These are phyloP conservation scores for Petunia secreta DNA, from an alignment of 257 asterid species.

Conservation along the genomic window DNA sequence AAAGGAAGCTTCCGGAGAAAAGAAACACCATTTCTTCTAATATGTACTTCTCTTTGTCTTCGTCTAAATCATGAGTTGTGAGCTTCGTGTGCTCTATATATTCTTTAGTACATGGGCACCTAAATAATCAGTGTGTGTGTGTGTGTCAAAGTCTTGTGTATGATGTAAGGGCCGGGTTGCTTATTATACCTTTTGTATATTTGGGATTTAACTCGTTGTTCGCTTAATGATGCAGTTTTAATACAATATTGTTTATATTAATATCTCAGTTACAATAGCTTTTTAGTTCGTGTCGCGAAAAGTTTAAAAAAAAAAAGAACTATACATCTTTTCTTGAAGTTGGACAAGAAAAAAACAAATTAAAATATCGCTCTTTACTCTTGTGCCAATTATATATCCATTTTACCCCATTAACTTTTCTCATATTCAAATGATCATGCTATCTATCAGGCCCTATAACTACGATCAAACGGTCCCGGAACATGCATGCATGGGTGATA, in stretches of 20 bases:
- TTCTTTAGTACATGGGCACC: slow-evolving; percentile 1
- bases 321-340: no score
- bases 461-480: no score
- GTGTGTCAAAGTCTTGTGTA: neutral
- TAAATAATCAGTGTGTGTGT: neutral
- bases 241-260: neutral
- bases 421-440: no score
- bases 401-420: no score
- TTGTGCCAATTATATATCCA: no score
- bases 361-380: no score
- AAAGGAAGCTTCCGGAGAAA: slow-evolving; percentile 55
- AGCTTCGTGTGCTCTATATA: slow-evolving; percentile 7
- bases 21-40: slow-evolving; percentile 58
- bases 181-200: neutral
- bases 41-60: neutral
- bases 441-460: no score
- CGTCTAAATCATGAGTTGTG: neutral
- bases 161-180: slow-evolving; percentile 9
- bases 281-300: no score
- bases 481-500: no score
- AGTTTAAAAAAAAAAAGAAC: no score
- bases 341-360: no score
- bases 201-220: neutral
- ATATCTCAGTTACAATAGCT: no score
- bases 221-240: neutral